Conservation (phyloP, 768 basidiomycete genomes). For the Daedalea quercina region DNA sequence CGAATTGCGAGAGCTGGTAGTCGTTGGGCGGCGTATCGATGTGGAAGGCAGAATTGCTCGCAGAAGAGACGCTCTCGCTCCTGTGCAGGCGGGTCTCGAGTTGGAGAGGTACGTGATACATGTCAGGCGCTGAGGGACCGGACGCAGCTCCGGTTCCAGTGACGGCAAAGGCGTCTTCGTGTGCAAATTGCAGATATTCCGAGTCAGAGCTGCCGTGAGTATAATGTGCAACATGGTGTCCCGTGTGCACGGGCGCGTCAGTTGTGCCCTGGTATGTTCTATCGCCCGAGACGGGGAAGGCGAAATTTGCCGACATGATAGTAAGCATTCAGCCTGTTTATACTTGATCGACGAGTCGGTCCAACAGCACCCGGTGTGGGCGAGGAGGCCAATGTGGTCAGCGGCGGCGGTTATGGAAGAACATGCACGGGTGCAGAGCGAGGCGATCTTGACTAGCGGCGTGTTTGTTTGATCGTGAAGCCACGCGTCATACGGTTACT, state of each 20-base stretch:
- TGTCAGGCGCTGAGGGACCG: not conserved
- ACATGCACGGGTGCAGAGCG: not conserved
- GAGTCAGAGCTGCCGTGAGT: not conserved
- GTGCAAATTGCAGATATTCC: not conserved
- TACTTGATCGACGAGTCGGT: not conserved
- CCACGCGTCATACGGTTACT: too few relatives aligned
- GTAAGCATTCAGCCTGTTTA: too few relatives aligned
- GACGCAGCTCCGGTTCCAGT: not conserved
- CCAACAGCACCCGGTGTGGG: not conserved
- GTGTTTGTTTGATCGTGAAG: not conserved
- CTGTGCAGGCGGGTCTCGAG: not conserved
- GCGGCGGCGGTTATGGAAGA: not conserved
- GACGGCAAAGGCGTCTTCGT: not conserved
- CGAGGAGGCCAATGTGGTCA: not conserved
- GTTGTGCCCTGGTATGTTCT: conserved; percentile 7
- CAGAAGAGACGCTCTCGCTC: not conserved
- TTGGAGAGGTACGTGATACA: not conserved
- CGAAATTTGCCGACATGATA: not conserved
- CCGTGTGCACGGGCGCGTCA: not conserved
- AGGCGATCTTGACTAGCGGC: not conserved
- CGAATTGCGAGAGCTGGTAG: not conserved
- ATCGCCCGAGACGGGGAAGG: conserved; percentile 12
- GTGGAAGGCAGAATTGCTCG: not conserved
- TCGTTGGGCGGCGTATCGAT: not conserved
- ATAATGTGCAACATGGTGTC: not conserved